A percentile compares a stretch with the other conserved stretches of the same genome.
Evolutionary conservation across 352 stramenopile genomes (phyloP).

Genomic region (Pythium oligandrum): DNA sequence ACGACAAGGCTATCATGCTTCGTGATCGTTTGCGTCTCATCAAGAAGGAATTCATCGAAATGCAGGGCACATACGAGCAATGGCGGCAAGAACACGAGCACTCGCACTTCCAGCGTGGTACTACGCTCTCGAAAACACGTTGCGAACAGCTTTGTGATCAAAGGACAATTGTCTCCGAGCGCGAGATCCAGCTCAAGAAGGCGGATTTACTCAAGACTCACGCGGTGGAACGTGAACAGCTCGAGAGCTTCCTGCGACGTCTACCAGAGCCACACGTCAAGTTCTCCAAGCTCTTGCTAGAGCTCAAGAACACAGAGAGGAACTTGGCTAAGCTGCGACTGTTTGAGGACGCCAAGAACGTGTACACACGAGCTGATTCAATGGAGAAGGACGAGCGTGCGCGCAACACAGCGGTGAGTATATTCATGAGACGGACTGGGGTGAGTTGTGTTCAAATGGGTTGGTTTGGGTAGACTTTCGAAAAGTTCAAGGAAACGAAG

Average conservation of each 20-base stretch:
- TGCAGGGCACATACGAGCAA: constrained; percentile 56
- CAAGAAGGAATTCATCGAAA: constrained; percentile 63
- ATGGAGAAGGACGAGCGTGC: constrained; percentile 61
- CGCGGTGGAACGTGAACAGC: constrained; percentile 45
- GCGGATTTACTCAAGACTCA: constrained; percentile 56
- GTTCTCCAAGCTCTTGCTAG: constrained; percentile 63
- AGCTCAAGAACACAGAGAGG: constrained; percentile 70
- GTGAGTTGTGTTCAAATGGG: background rate
- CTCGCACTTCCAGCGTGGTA: constrained; percentile 41
- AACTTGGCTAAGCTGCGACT: constrained; percentile 51
- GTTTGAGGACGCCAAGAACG: constrained; percentile 74
- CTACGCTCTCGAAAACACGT: constrained; percentile 30
- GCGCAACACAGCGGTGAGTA: constrained; percentile 24
- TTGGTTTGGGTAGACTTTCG: constrained; percentile 31
- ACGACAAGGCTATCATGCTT: constrained; percentile 62
- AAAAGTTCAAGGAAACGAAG: constrained; percentile 57
- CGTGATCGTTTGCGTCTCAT: constrained; percentile 56
- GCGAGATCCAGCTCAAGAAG: constrained; percentile 42
- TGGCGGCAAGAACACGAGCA: constrained; percentile 44
- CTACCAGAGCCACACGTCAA: constrained; percentile 60
- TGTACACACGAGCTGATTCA: constrained; percentile 44
- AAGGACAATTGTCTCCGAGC: constrained; percentile 24
- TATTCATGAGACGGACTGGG: background rate
- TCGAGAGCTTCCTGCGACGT: constrained; percentile 53
- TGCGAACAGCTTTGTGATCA: constrained; percentile 31